Conservation (phyloP, 371 early-diverging fungal genomes). For the Mucor circinelloides region DNA sequence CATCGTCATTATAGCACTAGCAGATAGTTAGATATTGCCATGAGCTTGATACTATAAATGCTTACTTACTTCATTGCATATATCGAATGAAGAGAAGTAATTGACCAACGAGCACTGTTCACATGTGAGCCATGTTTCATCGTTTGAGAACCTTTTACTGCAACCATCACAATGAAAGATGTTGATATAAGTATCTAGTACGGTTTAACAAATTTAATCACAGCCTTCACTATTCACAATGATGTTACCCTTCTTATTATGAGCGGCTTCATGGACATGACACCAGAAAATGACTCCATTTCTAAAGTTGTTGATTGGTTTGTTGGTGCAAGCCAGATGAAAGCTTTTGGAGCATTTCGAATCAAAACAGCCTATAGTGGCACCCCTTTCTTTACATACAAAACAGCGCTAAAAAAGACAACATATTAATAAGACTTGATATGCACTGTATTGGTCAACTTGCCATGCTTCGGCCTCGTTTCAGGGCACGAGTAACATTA, state of each 20-base stretch:
- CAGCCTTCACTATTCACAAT: neutral
- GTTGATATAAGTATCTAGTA: constrained; percentile 66
- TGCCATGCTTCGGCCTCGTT: constrained; percentile 77
- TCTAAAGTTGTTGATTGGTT: constrained; percentile 70
- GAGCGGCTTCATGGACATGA: constrained; percentile 68
- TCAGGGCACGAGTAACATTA: constrained; percentile 80
- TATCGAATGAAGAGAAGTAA: constrained; percentile 74
- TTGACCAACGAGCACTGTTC: constrained; percentile 59
- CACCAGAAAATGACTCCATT: constrained; percentile 90
- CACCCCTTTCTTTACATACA: constrained; percentile 80
- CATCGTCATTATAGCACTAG: constrained; percentile 57
- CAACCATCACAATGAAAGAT: constrained; percentile 76
- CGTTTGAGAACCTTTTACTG: constrained; percentile 48
- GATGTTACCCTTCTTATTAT: constrained; percentile 52
- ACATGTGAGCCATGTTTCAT: constrained; percentile 72
- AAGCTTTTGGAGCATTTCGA: constrained; percentile 81
- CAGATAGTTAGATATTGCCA: neutral
- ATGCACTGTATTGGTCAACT: neutral
- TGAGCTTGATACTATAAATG: neutral
- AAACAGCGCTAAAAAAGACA: constrained; percentile 59
- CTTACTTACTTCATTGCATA: constrained; percentile 60
- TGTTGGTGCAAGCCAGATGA: constrained; percentile 82
- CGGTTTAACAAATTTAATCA: neutral
- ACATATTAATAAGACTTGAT: neutral
- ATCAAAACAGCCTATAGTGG: constrained; percentile 90